Conservation (phyloP, 176 grass and related monocot species). For the Lolium perenne region DNA sequence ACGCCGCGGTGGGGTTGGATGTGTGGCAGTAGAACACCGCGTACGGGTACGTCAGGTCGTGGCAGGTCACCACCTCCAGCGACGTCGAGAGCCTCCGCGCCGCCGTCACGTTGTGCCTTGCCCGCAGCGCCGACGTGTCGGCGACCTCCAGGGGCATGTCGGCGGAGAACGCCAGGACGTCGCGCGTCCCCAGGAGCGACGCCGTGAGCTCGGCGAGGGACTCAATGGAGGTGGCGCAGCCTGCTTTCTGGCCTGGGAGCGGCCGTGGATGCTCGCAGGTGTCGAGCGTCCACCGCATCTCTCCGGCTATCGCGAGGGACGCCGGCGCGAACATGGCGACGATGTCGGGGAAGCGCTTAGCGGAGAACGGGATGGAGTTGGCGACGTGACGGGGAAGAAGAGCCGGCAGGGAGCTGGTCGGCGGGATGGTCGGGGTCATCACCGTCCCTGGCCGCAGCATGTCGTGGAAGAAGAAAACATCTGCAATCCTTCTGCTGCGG, state of each 20-base stretch:
- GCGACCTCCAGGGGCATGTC: neutral
- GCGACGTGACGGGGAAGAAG: neutral
- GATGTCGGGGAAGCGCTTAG: neutral
- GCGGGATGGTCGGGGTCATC: neutral
- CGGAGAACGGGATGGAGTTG: conserved; percentile 40
- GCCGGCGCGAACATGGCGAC: neutral
- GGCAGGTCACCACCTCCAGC: conserved; percentile 22
- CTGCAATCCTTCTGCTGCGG: neutral
- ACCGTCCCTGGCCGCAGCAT: neutral
- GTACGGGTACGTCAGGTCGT: conserved; percentile 25
- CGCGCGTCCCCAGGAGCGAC: neutral
- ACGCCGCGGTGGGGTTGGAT: neutral
- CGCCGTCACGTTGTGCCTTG: conserved; percentile 29
- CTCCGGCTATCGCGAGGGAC: neutral
- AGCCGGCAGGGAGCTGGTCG: neutral
- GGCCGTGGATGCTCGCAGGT: conserved; percentile 7
- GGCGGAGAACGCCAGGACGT: conserved; percentile 15
- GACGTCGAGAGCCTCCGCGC: neutral
- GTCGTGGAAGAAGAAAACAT: neutral
- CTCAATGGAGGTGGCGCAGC: conserved; percentile 49
- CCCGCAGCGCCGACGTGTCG: neutral
- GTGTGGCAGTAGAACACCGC: conserved; percentile 51
- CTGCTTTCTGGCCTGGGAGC: neutral
- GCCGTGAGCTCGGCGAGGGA: conserved; percentile 26
- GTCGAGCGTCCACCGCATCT: conserved; percentile 1